phyloP scores from a whole-genome alignment of 768 basidiomycete genomes.

The Filobasidium floriforme region DNA sequence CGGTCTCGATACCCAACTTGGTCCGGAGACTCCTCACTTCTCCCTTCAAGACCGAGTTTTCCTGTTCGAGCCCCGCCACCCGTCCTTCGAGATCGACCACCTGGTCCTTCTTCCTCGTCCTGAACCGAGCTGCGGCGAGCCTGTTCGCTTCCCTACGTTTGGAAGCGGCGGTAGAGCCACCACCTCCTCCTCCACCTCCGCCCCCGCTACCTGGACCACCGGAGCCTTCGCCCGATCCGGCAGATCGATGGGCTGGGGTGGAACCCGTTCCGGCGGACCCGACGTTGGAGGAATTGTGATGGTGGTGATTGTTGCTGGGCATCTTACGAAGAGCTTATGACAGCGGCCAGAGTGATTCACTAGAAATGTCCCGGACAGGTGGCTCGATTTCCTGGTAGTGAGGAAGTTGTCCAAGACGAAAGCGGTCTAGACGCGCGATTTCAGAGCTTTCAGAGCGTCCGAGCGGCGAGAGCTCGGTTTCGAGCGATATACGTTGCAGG shows the following conservation, averaged over 20 bases:
- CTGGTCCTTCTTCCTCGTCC: constrained; percentile 43
- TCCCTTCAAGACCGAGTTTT: constrained; percentile 22
- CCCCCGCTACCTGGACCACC: neutral
- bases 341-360: no score
- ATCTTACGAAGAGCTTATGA: no score
- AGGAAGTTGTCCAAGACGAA: no score
- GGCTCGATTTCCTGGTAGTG: no score
- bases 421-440: no score
- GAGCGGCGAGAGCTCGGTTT: no score
- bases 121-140: constrained; percentile 40
- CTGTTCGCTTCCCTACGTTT: constrained; percentile 41
- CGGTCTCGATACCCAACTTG: neutral
- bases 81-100: constrained; percentile 39
- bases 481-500: no score
- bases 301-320: no score
- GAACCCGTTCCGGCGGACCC: no score
- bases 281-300: no score
- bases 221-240: neutral
- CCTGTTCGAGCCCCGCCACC: constrained; percentile 34
- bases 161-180: constrained; percentile 15
- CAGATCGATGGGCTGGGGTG: neutral
- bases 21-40: constrained; percentile 8
- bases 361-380: no score
- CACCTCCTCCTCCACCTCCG: neutral
- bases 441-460: no score